Evolutionary conservation across 129 eudicot genomes (phyloP), one percentile per base, ranked within the genome.

Genomic region (Arctium lappa): DNA sequence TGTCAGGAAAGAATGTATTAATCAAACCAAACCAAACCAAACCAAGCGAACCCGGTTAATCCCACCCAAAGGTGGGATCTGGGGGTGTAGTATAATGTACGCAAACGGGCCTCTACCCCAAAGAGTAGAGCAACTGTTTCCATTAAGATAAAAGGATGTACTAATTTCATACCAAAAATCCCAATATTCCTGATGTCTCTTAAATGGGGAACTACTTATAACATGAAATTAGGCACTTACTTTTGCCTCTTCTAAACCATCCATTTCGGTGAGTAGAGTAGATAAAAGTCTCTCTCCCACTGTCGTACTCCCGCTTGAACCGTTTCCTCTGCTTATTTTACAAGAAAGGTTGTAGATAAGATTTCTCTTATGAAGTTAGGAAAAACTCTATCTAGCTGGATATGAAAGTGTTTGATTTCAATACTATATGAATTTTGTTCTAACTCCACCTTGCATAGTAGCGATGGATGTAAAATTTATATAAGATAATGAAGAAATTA

Each of bases 251-350:
- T 95, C 99, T 85, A 95, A 86, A 75, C 99, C 99, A 87, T 95
- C 99, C 99, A 95, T 95, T 89, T 95, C 99, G n/a, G 99, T 95
- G 40, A 95, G 91, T 76, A 95, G 75, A 75, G 99, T 95, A 44
- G 99, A 91, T 80, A 95, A 85, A 83, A 95, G 97, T 80, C 98
- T 86, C 88, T 95, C 99, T 66, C 95, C 98, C 78, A 90, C 94
- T 72, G 89, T 81, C 29, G 82, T 75, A 79, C 94, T 95, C 76
- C 95, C 92, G n/a, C 90, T 93, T 88, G 94, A 91, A 80, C 86
- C 88, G 42, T 92, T 94, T 86, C 95, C 99, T 86, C 99, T 93
- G 87, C 68, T 73, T 62, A 78, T 78, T 37, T 85, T 42, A 77
- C 37, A 56, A 62, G 9, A 44, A 44, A 38, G 34, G 32, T 32